A percentile compares a stretch with the other conserved stretches of the same genome.
phyloP scores from a whole-genome alignment of 768 basidiomycete species.

The Macrolepiota albuminosa region DNA sequence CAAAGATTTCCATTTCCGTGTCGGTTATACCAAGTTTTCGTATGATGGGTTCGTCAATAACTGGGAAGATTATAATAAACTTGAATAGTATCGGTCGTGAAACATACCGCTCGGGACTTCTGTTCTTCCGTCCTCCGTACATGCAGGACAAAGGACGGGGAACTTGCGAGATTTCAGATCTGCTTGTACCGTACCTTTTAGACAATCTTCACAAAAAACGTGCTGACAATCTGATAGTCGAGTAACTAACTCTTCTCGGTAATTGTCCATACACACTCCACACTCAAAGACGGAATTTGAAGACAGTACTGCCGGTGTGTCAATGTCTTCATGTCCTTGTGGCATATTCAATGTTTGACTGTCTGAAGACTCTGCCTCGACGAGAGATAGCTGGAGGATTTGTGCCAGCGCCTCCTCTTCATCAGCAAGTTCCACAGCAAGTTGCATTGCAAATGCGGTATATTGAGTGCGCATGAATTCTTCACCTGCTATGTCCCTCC shows the following conservation, averaged over 20 bases:
- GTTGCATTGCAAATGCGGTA: neutral
- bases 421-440: neutral
- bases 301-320: neutral
- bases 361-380: neutral
- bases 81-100: neutral
- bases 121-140: constrained; percentile 25
- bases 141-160: constrained; percentile 59
- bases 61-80: neutral
- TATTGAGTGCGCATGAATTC: neutral
- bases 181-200: constrained; percentile 34
- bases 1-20: neutral
- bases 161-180: constrained; percentile 50
- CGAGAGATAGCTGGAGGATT: neutral
- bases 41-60: neutral
- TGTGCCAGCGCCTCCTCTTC: neutral
- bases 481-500: neutral
- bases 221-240: constrained; percentile 37
- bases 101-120: neutral
- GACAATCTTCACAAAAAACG: constrained; percentile 48
- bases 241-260: constrained; percentile 19
- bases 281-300: constrained; percentile 24
- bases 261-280: constrained; percentile 49
- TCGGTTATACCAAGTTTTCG: neutral
- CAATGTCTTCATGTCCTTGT: neutral
- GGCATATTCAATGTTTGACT: neutral